Percentiles rank a stretch among this genome's conserved stretches.
These are phyloP conservation scores for Artemisia tridentata DNA, from an alignment of 129 eudicot species.

Conservation along the genomic window DNA sequence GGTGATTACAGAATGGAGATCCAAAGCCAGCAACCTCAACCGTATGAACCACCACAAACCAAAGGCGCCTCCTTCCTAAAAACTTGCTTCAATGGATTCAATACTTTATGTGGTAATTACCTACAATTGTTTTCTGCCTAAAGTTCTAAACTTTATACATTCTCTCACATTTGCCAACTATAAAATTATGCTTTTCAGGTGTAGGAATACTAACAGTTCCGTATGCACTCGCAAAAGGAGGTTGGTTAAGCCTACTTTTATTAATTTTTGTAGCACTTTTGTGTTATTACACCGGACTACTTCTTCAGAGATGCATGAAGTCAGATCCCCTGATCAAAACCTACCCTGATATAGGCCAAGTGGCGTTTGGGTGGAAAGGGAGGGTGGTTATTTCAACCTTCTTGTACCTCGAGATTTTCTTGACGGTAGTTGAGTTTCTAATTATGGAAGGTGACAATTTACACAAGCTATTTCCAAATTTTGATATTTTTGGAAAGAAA, in stretches of 20 bases:
- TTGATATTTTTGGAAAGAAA: conserved; percentile 29
- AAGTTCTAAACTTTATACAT: neutral
- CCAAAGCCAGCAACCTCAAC: conserved; percentile 33
- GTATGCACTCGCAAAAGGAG: conserved; percentile 58
- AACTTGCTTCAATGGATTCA: conserved; percentile 66
- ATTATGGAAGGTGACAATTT: conserved; percentile 46
- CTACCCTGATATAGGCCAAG: conserved; percentile 57
- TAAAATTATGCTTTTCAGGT: conserved; percentile 22
- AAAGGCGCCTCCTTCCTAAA: conserved; percentile 58
- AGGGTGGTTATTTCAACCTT: conserved; percentile 40
- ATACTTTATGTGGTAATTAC: conserved; percentile 50
- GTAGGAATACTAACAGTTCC: conserved; percentile 53
- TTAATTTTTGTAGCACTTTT: conserved; percentile 44
- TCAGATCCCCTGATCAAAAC: conserved; percentile 23
- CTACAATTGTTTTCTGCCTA: neutral
- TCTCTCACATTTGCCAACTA: neutral
- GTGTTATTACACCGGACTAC: conserved; percentile 55
- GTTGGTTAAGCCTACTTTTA: conserved; percentile 47
- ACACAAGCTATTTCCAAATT: conserved; percentile 39
- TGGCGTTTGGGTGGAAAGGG: conserved; percentile 65
- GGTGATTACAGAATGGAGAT: conserved; percentile 25
- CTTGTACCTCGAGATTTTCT: conserved; percentile 56
- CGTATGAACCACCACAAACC: conserved; percentile 8
- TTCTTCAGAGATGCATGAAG: conserved; percentile 53
- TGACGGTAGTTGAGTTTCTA: conserved; percentile 58